Percentiles rank a stretch among this genome's conserved stretches.
These are phyloP conservation scores for Nepenthes gracilis DNA, from an alignment of 148 eudicot species.

Conservation along the genomic window DNA sequence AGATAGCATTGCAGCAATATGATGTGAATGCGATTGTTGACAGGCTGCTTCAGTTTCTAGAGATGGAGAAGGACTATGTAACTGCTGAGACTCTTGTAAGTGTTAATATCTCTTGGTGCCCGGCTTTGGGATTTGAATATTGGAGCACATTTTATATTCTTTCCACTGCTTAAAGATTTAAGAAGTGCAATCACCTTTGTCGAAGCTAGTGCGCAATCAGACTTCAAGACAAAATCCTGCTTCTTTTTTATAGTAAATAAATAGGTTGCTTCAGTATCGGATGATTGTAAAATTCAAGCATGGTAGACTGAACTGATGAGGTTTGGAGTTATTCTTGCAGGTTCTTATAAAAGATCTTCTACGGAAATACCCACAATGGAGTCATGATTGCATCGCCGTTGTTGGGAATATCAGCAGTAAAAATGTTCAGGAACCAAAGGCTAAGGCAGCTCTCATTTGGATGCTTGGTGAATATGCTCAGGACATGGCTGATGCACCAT, in stretches of 20 bases:
- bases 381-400: conserved; percentile 98
- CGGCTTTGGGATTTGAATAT: not conserved
- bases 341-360: conserved; percentile 97
- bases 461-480: conserved; percentile 99
- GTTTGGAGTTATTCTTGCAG: conserved; percentile 25
- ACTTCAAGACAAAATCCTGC: too few species aligned
- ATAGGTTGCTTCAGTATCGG: not conserved
- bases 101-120: not conserved
- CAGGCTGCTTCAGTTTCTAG: conserved; percentile 95
- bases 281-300: not conserved
- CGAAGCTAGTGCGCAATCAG: too few species aligned
- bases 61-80: conserved; percentile 97
- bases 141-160: too few species aligned
- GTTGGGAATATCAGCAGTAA: conserved; percentile 97
- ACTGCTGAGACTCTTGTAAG: conserved; percentile 98
- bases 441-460: conserved; percentile 99
- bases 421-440: conserved; percentile 96
- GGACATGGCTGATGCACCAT: conserved; percentile 98
- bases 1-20: conserved; percentile 96
- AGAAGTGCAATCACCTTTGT: too few species aligned
- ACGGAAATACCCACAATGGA: conserved; percentile 99
- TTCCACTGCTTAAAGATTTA: too few species aligned
- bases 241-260: too few species aligned
- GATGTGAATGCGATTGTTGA: conserved; percentile 99
- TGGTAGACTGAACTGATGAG: not conserved